A percentile compares a stretch with the other conserved stretches of the same genome.
phyloP scores from a whole-genome alignment of 1,284 basidiomycete species.

The Tylopilus sp. region DNA sequence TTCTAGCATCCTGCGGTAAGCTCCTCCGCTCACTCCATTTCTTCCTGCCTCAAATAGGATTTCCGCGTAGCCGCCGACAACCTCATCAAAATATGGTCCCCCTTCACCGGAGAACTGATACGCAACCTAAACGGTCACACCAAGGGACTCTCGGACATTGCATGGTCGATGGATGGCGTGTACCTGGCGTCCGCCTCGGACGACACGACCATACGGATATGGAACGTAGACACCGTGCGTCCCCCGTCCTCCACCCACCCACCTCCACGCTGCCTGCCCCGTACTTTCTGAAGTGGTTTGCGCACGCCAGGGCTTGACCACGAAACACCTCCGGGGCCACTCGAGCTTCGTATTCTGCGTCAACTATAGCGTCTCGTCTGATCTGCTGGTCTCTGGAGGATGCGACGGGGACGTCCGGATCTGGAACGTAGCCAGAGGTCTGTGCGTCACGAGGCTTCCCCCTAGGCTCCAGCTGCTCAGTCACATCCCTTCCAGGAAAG shows the following conservation, averaged over 20 bases:
- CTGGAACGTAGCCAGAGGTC: conserved; percentile 85
- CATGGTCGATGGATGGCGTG: conserved; percentile 80
- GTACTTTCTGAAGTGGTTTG: conserved; percentile 1
- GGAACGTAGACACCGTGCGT: conserved; percentile 77
- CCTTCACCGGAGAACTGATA: conserved; percentile 72
- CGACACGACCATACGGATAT: conserved; percentile 82
- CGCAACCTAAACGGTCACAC: conserved; percentile 70
- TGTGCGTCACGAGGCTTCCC: neutral
- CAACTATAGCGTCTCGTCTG: conserved; percentile 85
- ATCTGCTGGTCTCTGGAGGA: conserved; percentile 85
- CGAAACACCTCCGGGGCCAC: conserved; percentile 74
- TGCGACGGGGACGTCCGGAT: conserved; percentile 92
- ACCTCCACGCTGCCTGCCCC: no score
- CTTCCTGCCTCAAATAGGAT: neutral
- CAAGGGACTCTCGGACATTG: conserved; percentile 83
- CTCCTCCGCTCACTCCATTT: conserved; percentile 11
- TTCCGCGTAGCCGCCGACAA: conserved; percentile 62
- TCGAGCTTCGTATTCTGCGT: conserved; percentile 89
- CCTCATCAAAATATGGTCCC: conserved; percentile 76
- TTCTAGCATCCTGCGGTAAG: conserved; percentile 77
- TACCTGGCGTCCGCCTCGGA: conserved; percentile 88
- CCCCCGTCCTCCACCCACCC: neutral
- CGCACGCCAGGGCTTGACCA: conserved; percentile 55
- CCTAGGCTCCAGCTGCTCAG: neutral
- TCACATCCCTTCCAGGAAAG: conserved; percentile 48